These are phyloP conservation scores for Diplocarpon mali DNA, from an alignment of 2,329 filamentous ascomycete genomes.

Conservation along the genomic window DNA sequence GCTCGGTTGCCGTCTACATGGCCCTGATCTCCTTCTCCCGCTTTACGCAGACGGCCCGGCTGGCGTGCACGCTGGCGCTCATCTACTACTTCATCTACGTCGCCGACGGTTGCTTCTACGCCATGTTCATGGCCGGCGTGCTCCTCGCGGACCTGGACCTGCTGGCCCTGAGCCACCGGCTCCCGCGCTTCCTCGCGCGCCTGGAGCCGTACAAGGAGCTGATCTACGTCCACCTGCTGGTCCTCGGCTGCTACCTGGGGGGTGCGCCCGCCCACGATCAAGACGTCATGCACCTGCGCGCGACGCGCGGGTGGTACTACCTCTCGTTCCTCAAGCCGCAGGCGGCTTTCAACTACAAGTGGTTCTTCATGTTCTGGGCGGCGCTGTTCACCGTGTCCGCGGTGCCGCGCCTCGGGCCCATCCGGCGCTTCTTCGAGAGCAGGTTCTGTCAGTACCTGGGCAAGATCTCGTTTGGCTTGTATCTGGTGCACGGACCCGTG, in stretches of 20 bases:
- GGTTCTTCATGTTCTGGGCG: conserved; percentile 57
- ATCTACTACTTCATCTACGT: conserved; percentile 58
- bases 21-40: conserved; percentile 41
- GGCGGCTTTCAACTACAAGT: conserved; percentile 55
- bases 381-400: conserved; percentile 45
- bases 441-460: conserved; percentile 51
- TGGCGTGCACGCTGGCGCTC: conserved; percentile 41
- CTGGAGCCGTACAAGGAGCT: conserved; percentile 38
- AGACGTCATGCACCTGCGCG: conserved; percentile 36
- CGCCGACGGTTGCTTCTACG: conserved; percentile 50
- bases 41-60: conserved; percentile 41
- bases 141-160: conserved; percentile 50
- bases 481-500: conserved; percentile 53
- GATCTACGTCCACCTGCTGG: conserved; percentile 43
- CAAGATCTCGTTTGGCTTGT: conserved; percentile 50
- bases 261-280: conserved; percentile 47
- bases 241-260: conserved; percentile 43
- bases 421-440: conserved; percentile 49
- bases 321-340: conserved; percentile 48
- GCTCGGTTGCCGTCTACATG: conserved; percentile 53
- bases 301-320: conserved; percentile 37
- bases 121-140: conserved; percentile 51
- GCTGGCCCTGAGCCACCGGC: conserved; percentile 36
- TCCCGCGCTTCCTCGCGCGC: conserved; percentile 37
- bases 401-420: conserved; percentile 43